phyloP scores from a whole-genome alignment of 1,139 yeast species.

The Candida smagusa region DNA sequence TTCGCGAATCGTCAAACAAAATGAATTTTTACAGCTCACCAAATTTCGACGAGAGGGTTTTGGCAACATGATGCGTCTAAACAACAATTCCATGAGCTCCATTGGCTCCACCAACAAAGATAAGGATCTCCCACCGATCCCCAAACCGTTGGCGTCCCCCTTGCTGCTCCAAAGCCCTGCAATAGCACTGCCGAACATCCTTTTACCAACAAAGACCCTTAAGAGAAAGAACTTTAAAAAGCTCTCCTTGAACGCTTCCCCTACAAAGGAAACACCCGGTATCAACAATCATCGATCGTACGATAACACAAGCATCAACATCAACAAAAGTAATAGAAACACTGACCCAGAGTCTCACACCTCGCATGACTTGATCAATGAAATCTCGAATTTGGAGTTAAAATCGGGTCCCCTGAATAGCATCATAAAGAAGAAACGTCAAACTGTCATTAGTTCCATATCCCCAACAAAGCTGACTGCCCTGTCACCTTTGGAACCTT shows the following conservation, averaged over 20 bases:
- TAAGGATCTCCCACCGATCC: slow-evolving; percentile 41
- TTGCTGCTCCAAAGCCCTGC: slow-evolving; percentile 5
- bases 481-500: slow-evolving; percentile 16
- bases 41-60: background rate
- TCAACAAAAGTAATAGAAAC: slow-evolving; percentile 21
- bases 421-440: slow-evolving; percentile 24
- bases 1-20: background rate
- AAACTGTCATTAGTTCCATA: slow-evolving; percentile 43
- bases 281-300: slow-evolving; percentile 9
- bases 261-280: slow-evolving; percentile 15
- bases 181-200: slow-evolving; percentile 6
- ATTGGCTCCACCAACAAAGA: slow-evolving; percentile 26
- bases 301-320: slow-evolving; percentile 11
- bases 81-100: slow-evolving; percentile 25
- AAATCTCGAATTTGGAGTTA: slow-evolving; percentile 28
- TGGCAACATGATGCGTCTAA: slow-evolving; percentile 21
- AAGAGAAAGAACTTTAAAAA: slow-evolving; percentile 74
- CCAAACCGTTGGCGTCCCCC: slow-evolving; percentile 16
- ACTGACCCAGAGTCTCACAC: slow-evolving; percentile 29
- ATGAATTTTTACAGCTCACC: background rate
- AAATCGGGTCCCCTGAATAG: slow-evolving; percentile 9
- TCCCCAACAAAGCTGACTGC: slow-evolving; percentile 40
- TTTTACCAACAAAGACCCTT: slow-evolving; percentile 55
- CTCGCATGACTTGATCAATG: slow-evolving; percentile 26
- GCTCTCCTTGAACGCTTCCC: slow-evolving; percentile 44